phyloP scores from a whole-genome alignment of 208 protist species.

The Blechomonas ayalai region DNA sequence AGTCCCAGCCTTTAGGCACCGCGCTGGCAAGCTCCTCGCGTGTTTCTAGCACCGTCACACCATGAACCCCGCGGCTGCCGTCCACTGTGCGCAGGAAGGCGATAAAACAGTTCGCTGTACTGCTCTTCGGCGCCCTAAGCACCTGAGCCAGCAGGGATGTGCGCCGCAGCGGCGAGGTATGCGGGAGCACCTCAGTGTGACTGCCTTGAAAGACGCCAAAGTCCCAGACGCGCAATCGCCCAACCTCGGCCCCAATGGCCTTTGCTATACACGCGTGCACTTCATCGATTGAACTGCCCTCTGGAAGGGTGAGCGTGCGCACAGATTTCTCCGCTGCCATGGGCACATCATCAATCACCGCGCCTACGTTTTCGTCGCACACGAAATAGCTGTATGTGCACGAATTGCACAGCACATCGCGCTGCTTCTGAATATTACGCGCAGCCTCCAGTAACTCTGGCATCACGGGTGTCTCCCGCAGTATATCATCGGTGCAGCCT shows the following conservation, averaged over 20 bases:
- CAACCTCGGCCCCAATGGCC: slow-evolving; percentile 15
- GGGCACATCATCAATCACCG: slow-evolving; percentile 36
- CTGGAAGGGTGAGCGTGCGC: slow-evolving; percentile 12
- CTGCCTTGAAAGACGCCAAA: too few relatives aligned
- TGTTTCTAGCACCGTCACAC: neutral
- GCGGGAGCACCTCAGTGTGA: too few relatives aligned
- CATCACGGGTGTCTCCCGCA: slow-evolving; percentile 19
- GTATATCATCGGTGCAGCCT: slow-evolving; percentile 12
- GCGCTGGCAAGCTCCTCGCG: slow-evolving; percentile 3
- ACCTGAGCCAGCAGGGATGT: too few relatives aligned
- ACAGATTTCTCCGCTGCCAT: slow-evolving; percentile 8
- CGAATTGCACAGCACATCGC: slow-evolving; percentile 11
- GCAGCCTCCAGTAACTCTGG: slow-evolving; percentile 24
- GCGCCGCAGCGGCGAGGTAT: too few relatives aligned
- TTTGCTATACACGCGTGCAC: slow-evolving; percentile 17
- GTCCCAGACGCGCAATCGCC: slow-evolving; percentile 24
- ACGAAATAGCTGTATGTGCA: slow-evolving; percentile 21
- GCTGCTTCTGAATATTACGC: slow-evolving; percentile 19
- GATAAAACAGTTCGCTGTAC: too few relatives aligned
- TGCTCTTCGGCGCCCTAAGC: too few relatives aligned
- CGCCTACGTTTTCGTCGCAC: slow-evolving; percentile 20
- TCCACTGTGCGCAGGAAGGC: slow-evolving; percentile 1
- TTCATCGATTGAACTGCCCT: slow-evolving; percentile 7
- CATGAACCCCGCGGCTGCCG: neutral
- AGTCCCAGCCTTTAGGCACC: slow-evolving; percentile 2